Evolutionary conservation across 495 filamentous ascomycete genomes (phyloP).

Genomic region (Antarctomyces pellizariae): DNA sequence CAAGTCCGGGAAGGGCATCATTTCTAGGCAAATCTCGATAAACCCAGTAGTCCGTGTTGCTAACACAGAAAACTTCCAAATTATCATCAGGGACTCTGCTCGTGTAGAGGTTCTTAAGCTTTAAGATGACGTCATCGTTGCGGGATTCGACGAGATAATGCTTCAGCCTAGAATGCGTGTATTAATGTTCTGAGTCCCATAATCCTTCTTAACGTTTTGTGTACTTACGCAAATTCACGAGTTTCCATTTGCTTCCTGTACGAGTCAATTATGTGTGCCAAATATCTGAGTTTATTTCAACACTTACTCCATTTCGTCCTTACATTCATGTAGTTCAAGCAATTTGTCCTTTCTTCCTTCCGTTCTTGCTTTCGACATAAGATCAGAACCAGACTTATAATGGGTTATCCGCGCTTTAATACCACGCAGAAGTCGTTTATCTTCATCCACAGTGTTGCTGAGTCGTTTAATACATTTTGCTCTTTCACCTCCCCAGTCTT

Average conservation of each 20-base stretch:
- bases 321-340: slow-evolving; percentile 1
- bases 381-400: slow-evolving; percentile 2
- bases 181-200: too few relatives aligned
- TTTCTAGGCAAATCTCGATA: slow-evolving; percentile 9
- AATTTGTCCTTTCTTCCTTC: background rate
- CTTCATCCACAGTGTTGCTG: slow-evolving; percentile 3
- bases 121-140: slow-evolving; percentile 11
- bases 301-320: slow-evolving; percentile 4
- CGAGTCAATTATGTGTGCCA: background rate
- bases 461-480: slow-evolving; percentile 5
- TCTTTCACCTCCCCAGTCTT: slow-evolving; percentile 9
- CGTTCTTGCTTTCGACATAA: background rate
- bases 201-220: too few relatives aligned
- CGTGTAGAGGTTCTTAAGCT: slow-evolving; percentile 11
- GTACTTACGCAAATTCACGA: slow-evolving; percentile 4
- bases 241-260: slow-evolving; percentile 2
- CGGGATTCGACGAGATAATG: slow-evolving; percentile 13
- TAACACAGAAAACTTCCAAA: slow-evolving; percentile 16
- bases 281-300: background rate
- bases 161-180: slow-evolving; percentile 9
- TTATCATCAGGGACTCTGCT: slow-evolving; percentile 5
- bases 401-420: slow-evolving; percentile 1
- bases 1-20: slow-evolving; percentile 10
- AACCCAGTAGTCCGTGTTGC: slow-evolving; percentile 17
- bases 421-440: background rate